Evolutionary conservation across 202 grass and related monocot genomes (phyloP), one percentile per base, ranked within the genome.

Genomic region (Brachypodium distachyon): DNA sequence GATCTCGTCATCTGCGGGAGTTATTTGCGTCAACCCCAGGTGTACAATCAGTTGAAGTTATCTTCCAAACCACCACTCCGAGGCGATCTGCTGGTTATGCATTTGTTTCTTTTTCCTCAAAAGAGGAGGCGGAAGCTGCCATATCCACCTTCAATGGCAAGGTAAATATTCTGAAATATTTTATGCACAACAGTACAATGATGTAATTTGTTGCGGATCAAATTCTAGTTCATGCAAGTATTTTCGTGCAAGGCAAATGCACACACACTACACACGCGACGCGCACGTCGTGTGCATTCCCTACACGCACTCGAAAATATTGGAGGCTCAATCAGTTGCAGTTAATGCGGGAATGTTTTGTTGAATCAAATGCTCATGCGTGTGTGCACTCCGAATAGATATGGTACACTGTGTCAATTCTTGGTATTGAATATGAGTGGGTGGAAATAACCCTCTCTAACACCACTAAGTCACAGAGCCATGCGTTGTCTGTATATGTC

Each of bases 21-120:
- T 78, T 97, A 22, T 94, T 94, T 79, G 75, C 76, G 21, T 85
- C 77, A 16, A 69, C 72, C 21, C 79, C 82, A 81, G 86, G 82
- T 44, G 64, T 97, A 1, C 34, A 91, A 80, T 92, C 95, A 74
- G 82, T 80, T 82, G 84, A 97, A 81, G 77, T 97, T 55, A 82
- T 97, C 72, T 97, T 88, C 48, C 85, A 97, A 48, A 92, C 59
- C 21, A 87, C 78, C 32, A 85, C 72, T 65, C 88, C 88, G 31
- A 92, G 95, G 80, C 92, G 87, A 75, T 90, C 95, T 47, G 87
- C 95, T 44, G 95, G 95, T 26, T 97, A 94, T 59, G 94, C 84
- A 52, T 97, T 94, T 83, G 68, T 94, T 72, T 82, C 91, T 18
- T 97, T 92, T 74, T 76, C 87, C 22, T 90, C 91, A 3, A 90